These are phyloP conservation scores for Lactifluus piperatus DNA, from an alignment of 768 basidiomycete species.

Conservation along the genomic window DNA sequence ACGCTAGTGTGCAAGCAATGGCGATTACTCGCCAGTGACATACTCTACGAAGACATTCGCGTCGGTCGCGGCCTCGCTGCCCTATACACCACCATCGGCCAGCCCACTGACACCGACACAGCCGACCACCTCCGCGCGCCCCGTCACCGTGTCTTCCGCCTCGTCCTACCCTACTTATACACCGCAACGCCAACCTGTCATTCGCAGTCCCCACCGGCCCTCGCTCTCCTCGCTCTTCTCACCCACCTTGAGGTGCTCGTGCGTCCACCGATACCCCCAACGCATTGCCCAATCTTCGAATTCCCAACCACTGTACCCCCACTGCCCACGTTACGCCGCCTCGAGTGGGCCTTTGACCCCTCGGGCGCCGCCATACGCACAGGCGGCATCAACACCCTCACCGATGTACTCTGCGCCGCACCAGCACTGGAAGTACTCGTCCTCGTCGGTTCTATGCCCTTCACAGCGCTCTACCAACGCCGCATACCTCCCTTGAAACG, in stretches of 20 bases:
- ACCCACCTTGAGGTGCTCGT: slow-evolving; percentile 17
- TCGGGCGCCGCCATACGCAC: slow-evolving; percentile 11
- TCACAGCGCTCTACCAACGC: background rate
- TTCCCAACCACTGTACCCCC: background rate
- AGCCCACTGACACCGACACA: background rate
- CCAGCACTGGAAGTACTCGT: slow-evolving; percentile 1
- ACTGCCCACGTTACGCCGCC: slow-evolving; percentile 6
- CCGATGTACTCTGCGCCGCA: slow-evolving; percentile 4
- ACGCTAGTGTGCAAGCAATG: slow-evolving; percentile 16
- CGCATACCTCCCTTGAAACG: background rate
- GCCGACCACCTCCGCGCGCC: background rate
- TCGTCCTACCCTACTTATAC: slow-evolving; percentile 12
- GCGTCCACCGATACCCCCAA: slow-evolving; percentile 1
- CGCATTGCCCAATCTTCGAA: slow-evolving; percentile 1
- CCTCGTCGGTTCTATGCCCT: slow-evolving; percentile 7
- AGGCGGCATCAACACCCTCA: slow-evolving; percentile 16
- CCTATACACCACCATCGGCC: background rate
- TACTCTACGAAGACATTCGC: slow-evolving; percentile 20
- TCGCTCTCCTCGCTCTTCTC: slow-evolving; percentile 8
- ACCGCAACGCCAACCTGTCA: slow-evolving; percentile 5
- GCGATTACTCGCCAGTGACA: slow-evolving; percentile 4
- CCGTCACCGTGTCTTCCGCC: slow-evolving; percentile 13
- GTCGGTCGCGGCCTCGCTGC: slow-evolving; percentile 7
- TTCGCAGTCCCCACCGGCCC: slow-evolving; percentile 2
- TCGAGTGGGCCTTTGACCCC: slow-evolving; percentile 13